phyloP scores from a whole-genome alignment of 2,329 filamentous ascomycete genomes.

The Microascus cirrosus region DNA sequence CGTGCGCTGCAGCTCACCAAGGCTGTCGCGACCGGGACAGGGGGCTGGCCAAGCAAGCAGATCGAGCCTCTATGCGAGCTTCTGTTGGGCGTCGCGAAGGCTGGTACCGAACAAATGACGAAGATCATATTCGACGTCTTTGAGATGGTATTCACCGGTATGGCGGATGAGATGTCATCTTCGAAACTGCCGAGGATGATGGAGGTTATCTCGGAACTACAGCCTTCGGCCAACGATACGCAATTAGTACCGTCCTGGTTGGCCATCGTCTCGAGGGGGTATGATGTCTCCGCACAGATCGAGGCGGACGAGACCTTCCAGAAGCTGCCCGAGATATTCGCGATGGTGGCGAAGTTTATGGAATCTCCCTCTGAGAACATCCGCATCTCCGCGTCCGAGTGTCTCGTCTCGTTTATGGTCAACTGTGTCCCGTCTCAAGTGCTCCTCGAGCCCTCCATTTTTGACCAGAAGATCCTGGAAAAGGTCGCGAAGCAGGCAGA shows the following conservation, averaged over 20 bases:
- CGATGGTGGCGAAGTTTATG: constrained; percentile 69
- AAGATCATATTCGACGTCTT: constrained; percentile 97
- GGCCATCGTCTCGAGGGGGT: constrained; percentile 85
- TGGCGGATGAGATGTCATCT: constrained; percentile 78
- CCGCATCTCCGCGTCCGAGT: constrained; percentile 86
- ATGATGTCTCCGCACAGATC: constrained; percentile 84
- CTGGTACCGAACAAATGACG: constrained; percentile 88
- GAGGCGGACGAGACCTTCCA: constrained; percentile 85
- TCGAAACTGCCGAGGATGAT: constrained; percentile 81
- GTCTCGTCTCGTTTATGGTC: constrained; percentile 81
- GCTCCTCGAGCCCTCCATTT: constrained; percentile 79
- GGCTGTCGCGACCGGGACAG: constrained; percentile 73
- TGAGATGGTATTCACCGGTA: constrained; percentile 87
- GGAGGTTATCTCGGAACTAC: constrained; percentile 84
- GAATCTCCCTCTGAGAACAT: constrained; percentile 87
- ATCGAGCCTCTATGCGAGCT: constrained; percentile 88
- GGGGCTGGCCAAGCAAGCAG: constrained; percentile 93
- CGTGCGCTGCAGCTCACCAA: constrained; percentile 89
- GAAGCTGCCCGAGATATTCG: constrained; percentile 77
- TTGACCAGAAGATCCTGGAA: constrained; percentile 81
- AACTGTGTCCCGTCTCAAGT: constrained; percentile 80
- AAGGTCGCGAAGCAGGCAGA: constrained; percentile 66
- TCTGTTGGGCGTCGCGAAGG: constrained; percentile 76
- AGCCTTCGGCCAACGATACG: constrained; percentile 85
- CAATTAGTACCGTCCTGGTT: constrained; percentile 95